Conservation (phyloP, 2,329 filamentous ascomycete genomes). For the Clathrospora elynae region DNA sequence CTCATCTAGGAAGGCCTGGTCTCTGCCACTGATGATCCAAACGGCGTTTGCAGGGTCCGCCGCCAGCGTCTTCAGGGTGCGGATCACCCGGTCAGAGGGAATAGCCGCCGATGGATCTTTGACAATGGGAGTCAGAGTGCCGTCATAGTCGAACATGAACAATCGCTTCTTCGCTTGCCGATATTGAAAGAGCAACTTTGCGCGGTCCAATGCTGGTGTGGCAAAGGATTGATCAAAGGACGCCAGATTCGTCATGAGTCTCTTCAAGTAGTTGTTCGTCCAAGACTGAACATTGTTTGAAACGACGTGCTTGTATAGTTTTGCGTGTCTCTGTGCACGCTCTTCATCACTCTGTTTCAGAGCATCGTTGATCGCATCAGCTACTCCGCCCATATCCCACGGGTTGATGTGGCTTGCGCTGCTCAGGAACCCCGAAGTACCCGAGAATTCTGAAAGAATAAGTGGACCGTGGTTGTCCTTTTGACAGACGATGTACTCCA, state of each 20-base stretch:
- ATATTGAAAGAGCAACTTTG: conserved; percentile 74
- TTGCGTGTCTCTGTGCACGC: conserved; percentile 70
- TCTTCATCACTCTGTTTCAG: conserved; percentile 73
- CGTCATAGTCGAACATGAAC: conserved; percentile 99
- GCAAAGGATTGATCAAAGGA: conserved; percentile 75
- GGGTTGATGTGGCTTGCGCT: conserved; percentile 96
- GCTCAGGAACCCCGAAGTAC: conserved; percentile 82
- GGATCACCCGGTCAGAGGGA: conserved; percentile 80
- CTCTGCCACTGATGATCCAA: conserved; percentile 98
- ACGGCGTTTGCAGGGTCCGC: conserved; percentile 82
- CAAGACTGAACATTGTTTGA: conserved; percentile 85
- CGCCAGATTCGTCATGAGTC: conserved; percentile 78
- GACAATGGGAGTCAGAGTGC: conserved; percentile 92
- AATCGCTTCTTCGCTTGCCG: conserved; percentile 75
- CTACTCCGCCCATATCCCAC: conserved; percentile 86
- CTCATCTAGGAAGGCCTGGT: conserved; percentile 87
- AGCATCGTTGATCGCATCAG: conserved; percentile 79
- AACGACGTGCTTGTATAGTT: conserved; percentile 82
- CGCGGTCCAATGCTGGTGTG: conserved; percentile 81
- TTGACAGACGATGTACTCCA: conserved; percentile 94
- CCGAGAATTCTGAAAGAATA: conserved; percentile 95
- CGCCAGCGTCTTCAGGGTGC: conserved; percentile 77
- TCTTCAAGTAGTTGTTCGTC: conserved; percentile 79
- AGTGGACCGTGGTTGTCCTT: conserved; percentile 83
- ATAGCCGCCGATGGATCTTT: conserved; percentile 87